Percentiles rank a stretch among this genome's conserved stretches.
phyloP scores from a whole-genome alignment of 2,329 filamentous ascomycete species.

The Diaporthe eres region DNA sequence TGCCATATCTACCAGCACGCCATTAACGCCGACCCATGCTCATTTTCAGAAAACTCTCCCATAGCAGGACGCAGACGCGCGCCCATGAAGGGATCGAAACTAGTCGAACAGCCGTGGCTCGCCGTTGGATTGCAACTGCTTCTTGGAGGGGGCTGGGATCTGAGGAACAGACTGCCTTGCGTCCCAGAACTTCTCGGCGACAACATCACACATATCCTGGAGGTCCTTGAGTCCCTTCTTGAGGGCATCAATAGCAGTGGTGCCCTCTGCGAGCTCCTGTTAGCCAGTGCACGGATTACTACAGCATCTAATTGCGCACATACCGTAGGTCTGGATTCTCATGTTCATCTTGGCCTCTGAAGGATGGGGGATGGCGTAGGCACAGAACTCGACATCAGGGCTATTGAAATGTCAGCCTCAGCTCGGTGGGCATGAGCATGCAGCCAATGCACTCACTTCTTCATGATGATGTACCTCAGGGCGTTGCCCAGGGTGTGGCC shows the following conservation, averaged over 20 bases:
- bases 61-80: not conserved
- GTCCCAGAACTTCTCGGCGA: conserved; percentile 87
- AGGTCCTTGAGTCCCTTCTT: conserved; percentile 92
- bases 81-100: not conserved
- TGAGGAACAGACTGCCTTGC: conserved; percentile 73
- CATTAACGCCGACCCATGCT: conserved; percentile 42
- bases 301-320: conserved; percentile 48
- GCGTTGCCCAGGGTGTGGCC: conserved; percentile 97
- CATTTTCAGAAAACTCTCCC: not conserved
- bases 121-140: conserved; percentile 40
- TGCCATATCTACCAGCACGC: conserved; percentile 40
- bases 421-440: not conserved
- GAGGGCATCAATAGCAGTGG: conserved; percentile 85
- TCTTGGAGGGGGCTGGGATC: conserved; percentile 41
- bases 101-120: conserved; percentile 40
- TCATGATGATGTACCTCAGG: conserved; percentile 96
- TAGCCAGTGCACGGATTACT: not conserved
- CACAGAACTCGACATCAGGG: conserved; percentile 97
- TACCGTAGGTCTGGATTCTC: conserved; percentile 96
- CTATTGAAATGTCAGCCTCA: conserved; percentile 62
- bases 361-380: conserved; percentile 97
- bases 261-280: conserved; percentile 71
- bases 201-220: conserved; percentile 92
- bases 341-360: conserved; percentile 98
- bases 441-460: conserved; percentile 78